A percentile compares a stretch with the other conserved stretches of the same genome.
Conservation (phyloP, 352 stramenopile species). For the Globisporangium polare region DNA sequence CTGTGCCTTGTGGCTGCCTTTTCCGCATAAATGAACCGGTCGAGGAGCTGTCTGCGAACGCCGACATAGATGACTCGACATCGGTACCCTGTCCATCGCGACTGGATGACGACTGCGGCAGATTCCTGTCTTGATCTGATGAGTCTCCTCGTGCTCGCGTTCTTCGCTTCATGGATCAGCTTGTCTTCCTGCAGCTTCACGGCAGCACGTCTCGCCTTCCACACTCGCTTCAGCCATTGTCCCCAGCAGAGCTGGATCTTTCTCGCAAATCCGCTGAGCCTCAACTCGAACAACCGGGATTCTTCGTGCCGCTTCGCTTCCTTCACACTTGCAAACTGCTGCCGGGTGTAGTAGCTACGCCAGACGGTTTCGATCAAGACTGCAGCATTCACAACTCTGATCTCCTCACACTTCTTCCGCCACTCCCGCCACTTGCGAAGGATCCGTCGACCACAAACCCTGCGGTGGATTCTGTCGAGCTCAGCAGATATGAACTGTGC, state of each 20-base stretch:
- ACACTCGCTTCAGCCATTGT: conserved; percentile 23
- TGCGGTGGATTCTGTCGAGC: conserved; percentile 11
- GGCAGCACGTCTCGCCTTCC: conserved; percentile 21
- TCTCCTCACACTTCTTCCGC: background rate
- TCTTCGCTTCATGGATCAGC: conserved; percentile 27
- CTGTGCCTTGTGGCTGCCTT: background rate
- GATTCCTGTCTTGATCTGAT: conserved; percentile 5
- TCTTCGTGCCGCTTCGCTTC: background rate
- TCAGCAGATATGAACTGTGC: background rate
- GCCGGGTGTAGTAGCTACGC: conserved; percentile 10
- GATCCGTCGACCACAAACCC: conserved; percentile 14
- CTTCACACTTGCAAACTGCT: conserved; percentile 7
- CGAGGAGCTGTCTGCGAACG: background rate
- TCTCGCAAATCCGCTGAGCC: conserved; percentile 7
- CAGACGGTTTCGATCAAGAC: conserved; percentile 16
- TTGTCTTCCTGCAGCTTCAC: conserved; percentile 31
- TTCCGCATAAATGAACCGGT: background rate
- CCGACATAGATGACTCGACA: conserved; percentile 10
- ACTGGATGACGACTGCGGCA: conserved; percentile 10
- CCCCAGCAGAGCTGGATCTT: conserved; percentile 27
- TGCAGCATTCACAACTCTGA: conserved; percentile 2
- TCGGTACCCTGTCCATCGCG: conserved; percentile 9
- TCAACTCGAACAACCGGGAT: conserved; percentile 5
- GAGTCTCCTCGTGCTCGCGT: conserved; percentile 2
- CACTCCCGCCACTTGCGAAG: conserved; percentile 10